Evolutionary conservation across 768 basidiomycete species (phyloP).

Genomic region (Lactarius sp.): DNA sequence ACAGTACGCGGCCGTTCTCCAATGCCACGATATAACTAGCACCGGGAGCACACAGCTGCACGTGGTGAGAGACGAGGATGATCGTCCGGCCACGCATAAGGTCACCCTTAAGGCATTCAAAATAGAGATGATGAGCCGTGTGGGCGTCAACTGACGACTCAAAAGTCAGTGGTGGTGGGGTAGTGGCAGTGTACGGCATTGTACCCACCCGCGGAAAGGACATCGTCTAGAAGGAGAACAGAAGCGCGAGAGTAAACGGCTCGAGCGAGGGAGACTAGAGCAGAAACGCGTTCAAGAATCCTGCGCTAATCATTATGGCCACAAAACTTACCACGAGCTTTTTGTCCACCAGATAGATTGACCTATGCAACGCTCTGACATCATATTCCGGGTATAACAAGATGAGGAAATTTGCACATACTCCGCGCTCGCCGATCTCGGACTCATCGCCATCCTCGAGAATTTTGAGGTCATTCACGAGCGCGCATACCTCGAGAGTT

Average conservation of each 20-base stretch:
- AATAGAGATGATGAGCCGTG: slow-evolving; percentile 78
- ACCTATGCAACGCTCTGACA: slow-evolving; percentile 29
- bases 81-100: slow-evolving; percentile 76
- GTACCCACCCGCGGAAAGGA: slow-evolving; percentile 44
- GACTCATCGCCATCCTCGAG: slow-evolving; percentile 85
- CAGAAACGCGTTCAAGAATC: slow-evolving; percentile 4
- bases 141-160: slow-evolving; percentile 65
- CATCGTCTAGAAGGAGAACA: slow-evolving; percentile 79
- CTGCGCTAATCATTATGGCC: not conserved
- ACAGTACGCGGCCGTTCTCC: slow-evolving; percentile 76
- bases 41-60: slow-evolving; percentile 77
- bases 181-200: not conserved
- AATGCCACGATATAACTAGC: slow-evolving; percentile 80
- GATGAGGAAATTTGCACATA: slow-evolving; percentile 30
- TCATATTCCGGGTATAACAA: not conserved
- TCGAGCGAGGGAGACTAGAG: slow-evolving; percentile 64
- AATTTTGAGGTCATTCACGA: slow-evolving; percentile 71
- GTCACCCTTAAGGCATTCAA: slow-evolving; percentile 74
- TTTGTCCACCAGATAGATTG: slow-evolving; percentile 51
- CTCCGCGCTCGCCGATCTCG: slow-evolving; percentile 84
- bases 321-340: slow-evolving; percentile 42
- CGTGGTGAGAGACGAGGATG: slow-evolving; percentile 90
- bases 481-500: slow-evolving; percentile 72
- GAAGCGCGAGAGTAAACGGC: slow-evolving; percentile 89
- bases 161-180: not conserved